Evolutionary conservation across 805 yeast genomes (phyloP).

Genomic region (Dipodascus albidus): DNA sequence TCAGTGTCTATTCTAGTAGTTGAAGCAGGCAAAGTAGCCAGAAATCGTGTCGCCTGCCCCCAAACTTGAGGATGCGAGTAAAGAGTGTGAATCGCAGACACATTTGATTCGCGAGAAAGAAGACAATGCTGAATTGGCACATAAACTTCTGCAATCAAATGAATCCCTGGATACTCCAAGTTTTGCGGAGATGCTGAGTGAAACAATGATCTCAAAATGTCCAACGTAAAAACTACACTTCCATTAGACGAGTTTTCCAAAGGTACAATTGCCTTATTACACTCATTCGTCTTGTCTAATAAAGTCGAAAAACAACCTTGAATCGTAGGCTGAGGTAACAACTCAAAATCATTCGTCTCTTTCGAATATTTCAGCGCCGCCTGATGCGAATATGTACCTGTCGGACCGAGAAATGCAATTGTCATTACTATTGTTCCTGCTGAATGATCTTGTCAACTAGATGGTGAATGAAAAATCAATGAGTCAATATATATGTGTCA

Average conservation of each 20-base stretch:
- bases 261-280: slow-evolving; percentile 74
- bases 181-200: slow-evolving; percentile 18
- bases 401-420: slow-evolving; percentile 75
- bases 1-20: slow-evolving; percentile 49
- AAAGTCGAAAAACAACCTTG: slow-evolving; percentile 53
- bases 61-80: slow-evolving; percentile 97
- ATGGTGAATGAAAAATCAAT: neutral
- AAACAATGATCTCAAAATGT: slow-evolving; percentile 48
- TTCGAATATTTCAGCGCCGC: slow-evolving; percentile 13
- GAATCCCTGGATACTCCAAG: slow-evolving; percentile 21
- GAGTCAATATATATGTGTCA: too few species aligned
- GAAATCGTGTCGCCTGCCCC: slow-evolving; percentile 73
- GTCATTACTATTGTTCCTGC: neutral
- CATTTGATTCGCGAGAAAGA: slow-evolving; percentile 28
- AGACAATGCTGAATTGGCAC: slow-evolving; percentile 77
- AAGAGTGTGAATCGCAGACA: slow-evolving; percentile 40
- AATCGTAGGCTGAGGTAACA: slow-evolving; percentile 31
- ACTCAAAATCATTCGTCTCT: slow-evolving; percentile 18
- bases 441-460: too few species aligned
- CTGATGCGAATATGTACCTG: slow-evolving; percentile 88
- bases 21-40: slow-evolving; percentile 26
- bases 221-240: slow-evolving; percentile 78
- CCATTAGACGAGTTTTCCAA: slow-evolving; percentile 94
- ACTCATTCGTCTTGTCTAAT: slow-evolving; percentile 26
- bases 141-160: slow-evolving; percentile 64